Evolutionary conservation across 352 stramenopile species (phyloP), one percentile per base, ranked within the genome.

Genomic region (Nothophytophthora sp.): DNA sequence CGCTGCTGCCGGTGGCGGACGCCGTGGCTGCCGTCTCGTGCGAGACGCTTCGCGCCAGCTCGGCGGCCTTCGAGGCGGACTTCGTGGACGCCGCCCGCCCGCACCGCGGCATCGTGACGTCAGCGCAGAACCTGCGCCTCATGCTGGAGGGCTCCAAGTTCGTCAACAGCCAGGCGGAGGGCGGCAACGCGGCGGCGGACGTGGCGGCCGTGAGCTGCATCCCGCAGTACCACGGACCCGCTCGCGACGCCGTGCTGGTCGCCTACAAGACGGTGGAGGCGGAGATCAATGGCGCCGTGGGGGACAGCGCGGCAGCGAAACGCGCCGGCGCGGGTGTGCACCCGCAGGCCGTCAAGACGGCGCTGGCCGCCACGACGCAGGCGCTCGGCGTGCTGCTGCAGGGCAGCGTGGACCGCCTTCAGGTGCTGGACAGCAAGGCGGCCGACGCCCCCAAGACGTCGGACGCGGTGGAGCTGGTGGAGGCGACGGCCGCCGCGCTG

Each of bases 141-240:
- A 88, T 97, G 71, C 70, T 97, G 25, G 87, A 96, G 41, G 84
- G 78, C 39, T 97, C 90, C 49, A 95, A 92, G 73, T 78, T 76
- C 27, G 55, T 88, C 18, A 93, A 87, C 63, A 69, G 76, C 30
- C 56, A 67, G 43, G 72, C 73, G 39, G 74, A 78, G 6, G 62
- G 37, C 6, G 51, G 24, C 12, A 57, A 12, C 27, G 5, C 22
- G 5, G 36, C 19, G 32, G 30, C 58, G 15, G 69, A 78, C 40
- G 50, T 66, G 24, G 67, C 81, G 9, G 73, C 64, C 20, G 49
- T 90, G 29, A 65, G 76, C 34, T 81, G 68, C 60, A 80, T 93
- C 44, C 87, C 87, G 38, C 83, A 96, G 63, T 89, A 90, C 69
- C 85, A 95, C 65, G 85, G 85, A 8, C 79, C 86, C 7, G 81